Conservation (phyloP, 73 alveolate genomes). For the Paramecium sonneborni region DNA sequence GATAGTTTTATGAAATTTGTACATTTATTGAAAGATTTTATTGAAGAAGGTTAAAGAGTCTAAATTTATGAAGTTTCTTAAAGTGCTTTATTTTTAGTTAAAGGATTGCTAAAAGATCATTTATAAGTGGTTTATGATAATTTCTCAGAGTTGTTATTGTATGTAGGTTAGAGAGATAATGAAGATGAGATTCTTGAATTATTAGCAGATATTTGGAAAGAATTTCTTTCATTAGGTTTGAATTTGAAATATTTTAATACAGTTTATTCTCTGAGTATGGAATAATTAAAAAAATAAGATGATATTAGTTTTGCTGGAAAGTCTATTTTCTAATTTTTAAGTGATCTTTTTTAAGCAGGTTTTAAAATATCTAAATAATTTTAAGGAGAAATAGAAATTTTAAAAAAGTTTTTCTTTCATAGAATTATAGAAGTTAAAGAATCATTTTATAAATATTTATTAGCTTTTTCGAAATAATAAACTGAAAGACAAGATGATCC, state of each 20-base stretch:
- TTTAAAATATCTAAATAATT: neutral
- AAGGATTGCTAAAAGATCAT: constrained; percentile 1
- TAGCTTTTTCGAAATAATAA: neutral
- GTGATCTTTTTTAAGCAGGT: neutral
- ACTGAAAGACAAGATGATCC: neutral
- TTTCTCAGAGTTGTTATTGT: neutral
- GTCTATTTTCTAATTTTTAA: constrained; percentile 8
- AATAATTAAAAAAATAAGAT: neutral
- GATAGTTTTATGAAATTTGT: constrained; percentile 12
- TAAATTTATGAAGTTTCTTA: constrained; percentile 37
- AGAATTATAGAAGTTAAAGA: neutral
- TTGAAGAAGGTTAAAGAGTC: neutral
- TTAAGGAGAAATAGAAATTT: neutral
- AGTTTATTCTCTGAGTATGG: neutral
- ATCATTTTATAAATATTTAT: constrained; percentile 21
- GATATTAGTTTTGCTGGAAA: constrained; percentile 33
- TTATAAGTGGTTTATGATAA: neutral
- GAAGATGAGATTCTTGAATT: constrained; percentile 27
- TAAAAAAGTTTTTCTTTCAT: constrained; percentile 21
- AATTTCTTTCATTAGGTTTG: neutral
- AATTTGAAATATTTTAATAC: neutral
- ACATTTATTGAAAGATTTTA: neutral
- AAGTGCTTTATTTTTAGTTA: constrained; percentile 37
- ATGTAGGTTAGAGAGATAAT: constrained; percentile 16
- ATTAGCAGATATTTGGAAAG: constrained; percentile 54